phyloP scores from a whole-genome alignment of 2,329 filamentous ascomycete species.

The Alternaria triticina region DNA sequence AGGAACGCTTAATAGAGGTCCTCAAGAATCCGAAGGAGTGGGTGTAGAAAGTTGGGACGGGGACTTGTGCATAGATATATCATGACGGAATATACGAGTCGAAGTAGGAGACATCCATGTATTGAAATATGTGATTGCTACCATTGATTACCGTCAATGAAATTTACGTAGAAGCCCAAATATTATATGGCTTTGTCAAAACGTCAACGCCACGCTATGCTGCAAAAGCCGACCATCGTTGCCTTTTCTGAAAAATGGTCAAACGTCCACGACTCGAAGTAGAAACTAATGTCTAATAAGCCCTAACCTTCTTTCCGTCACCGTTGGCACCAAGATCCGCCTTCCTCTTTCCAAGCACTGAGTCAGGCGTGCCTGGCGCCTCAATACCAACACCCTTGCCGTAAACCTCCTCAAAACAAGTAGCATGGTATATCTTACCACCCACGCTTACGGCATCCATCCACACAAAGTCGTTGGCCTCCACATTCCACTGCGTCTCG shows the following conservation, averaged over 20 bases:
- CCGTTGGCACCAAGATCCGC: constrained; percentile 32
- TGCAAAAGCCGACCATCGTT: neutral
- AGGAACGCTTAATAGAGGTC: constrained; percentile 80
- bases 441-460: constrained; percentile 83
- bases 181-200: neutral
- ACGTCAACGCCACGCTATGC: constrained; percentile 21
- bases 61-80: neutral
- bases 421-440: constrained; percentile 84
- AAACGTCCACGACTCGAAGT: neutral
- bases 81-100: neutral
- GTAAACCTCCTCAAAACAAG: constrained; percentile 75
- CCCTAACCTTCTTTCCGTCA: constrained; percentile 43
- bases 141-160: neutral
- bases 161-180: neutral
- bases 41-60: constrained; percentile 44
- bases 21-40: constrained; percentile 67
- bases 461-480: constrained; percentile 97
- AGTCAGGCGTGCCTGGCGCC: constrained; percentile 45
- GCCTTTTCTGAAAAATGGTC: neutral
- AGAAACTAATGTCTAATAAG: constrained; percentile 9
- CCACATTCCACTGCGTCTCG: constrained; percentile 88
- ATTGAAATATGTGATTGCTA: neutral
- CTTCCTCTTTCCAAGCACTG: constrained; percentile 47
- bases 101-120: neutral
- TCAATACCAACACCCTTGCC: constrained; percentile 41